Conservation (phyloP, 169 alveolate genomes). For the Perkinsus olseni region DNA sequence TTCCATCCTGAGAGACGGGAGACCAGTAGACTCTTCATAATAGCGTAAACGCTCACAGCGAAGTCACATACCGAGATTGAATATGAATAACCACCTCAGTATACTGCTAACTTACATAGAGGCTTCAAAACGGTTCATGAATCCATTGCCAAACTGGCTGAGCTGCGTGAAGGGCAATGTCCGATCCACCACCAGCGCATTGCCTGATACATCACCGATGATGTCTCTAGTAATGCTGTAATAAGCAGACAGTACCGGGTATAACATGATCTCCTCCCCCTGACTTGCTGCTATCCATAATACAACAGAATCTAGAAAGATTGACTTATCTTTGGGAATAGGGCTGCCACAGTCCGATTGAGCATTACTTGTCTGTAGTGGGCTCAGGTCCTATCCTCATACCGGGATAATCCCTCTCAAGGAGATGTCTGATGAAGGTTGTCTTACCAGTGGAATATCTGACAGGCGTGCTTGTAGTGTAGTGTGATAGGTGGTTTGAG, state of each 20-base stretch:
- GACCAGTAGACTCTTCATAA: too few species aligned
- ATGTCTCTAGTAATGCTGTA: neutral
- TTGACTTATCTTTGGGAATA: neutral
- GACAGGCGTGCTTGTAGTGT: too few species aligned
- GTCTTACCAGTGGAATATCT: conserved; percentile 47
- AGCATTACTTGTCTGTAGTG: conserved; percentile 53
- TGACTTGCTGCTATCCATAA: neutral
- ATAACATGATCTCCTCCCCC: neutral
- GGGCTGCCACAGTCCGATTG: too few species aligned
- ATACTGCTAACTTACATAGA: conserved; percentile 29
- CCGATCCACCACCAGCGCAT: conserved; percentile 61
- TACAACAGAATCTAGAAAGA: neutral
- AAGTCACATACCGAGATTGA: too few species aligned
- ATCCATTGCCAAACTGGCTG: conserved; percentile 55
- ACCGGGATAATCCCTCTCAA: conserved; percentile 37
- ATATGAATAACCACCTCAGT: neutral
- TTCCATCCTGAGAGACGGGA: neutral
- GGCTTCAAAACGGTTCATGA: conserved; percentile 52
- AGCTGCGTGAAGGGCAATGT: conserved; percentile 57
- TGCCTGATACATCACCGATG: conserved; percentile 43
- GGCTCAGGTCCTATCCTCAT: conserved; percentile 70
- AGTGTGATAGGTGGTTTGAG: too few species aligned
- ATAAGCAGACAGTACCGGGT: too few species aligned
- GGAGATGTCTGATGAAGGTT: conserved; percentile 22
- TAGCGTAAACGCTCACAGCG: too few species aligned